Evolutionary conservation across 768 basidiomycete species (phyloP).

Genomic region (Amanita pseudoporphyria): DNA sequence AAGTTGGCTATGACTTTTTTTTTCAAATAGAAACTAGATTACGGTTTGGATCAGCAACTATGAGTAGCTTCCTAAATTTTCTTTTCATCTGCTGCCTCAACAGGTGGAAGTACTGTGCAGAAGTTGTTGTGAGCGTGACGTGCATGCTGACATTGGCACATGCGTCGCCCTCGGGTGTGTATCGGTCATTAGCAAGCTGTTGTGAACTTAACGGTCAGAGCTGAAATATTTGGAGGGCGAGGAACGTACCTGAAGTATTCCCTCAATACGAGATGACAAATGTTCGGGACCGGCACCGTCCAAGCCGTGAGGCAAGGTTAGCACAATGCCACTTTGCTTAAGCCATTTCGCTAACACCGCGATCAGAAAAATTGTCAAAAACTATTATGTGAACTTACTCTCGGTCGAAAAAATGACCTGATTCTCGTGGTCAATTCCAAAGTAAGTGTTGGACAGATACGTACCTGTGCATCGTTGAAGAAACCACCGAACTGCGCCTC

Average conservation of each 20-base stretch:
- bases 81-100: constrained; percentile 78
- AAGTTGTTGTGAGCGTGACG: constrained; percentile 78
- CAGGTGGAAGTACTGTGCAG: constrained; percentile 90
- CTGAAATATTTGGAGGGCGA: background rate
- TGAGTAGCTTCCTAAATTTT: constrained; percentile 79
- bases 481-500: constrained; percentile 92
- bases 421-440: background rate
- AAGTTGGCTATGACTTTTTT: no score
- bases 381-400: constrained; percentile 37
- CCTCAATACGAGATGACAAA: constrained; percentile 79
- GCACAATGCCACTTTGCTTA: constrained; percentile 79
- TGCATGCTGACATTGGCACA: constrained; percentile 70
- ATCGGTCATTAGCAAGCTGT: constrained; percentile 73
- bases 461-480: constrained; percentile 75
- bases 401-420: constrained; percentile 72
- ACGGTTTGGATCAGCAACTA: constrained; percentile 86
- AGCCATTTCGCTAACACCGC: constrained; percentile 73
- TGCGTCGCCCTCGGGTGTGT: constrained; percentile 22
- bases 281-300: constrained; percentile 95
- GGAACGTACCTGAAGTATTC: constrained; percentile 70
- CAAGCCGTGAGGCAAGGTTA: constrained; percentile 82
- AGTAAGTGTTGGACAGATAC: constrained; percentile 1
- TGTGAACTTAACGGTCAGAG: no score
- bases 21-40: no score
- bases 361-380: background rate